Evolutionary conservation across 352 stramenopile genomes (phyloP).

Genomic region (Globisporangium barbulae): DNA sequence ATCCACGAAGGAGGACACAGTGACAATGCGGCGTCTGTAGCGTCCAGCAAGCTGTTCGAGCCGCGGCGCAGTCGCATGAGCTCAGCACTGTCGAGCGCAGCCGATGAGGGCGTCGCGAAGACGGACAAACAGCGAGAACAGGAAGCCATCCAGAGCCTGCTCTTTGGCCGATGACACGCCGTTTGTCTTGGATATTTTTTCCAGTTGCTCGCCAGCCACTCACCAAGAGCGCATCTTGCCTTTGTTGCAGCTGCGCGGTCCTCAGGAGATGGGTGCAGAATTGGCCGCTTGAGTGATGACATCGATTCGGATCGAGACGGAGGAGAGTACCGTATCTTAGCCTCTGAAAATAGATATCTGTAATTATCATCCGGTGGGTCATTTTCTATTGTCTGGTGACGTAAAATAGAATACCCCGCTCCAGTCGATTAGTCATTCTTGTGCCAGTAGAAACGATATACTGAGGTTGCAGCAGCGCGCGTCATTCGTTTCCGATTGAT

Average conservation of each 20-base stretch:
- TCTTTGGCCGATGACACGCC: conserved; percentile 29
- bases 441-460: neutral
- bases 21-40: neutral
- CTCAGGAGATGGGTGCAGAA: neutral
- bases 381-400: neutral
- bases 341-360: neutral
- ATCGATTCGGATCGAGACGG: neutral
- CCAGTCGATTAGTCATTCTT: neutral
- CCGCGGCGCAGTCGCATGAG: neutral
- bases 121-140: conserved; percentile 55
- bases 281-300: neutral
- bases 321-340: neutral
- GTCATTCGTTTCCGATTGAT: conserved; percentile 12
- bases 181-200: neutral
- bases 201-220: neutral
- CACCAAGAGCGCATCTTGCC: neutral
- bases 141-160: conserved; percentile 51
- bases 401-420: neutral
- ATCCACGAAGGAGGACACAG: conserved; percentile 7
- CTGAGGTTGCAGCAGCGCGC: conserved; percentile 8
- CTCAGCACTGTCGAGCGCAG: neutral
- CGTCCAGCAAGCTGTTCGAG: neutral
- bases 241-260: neutral
- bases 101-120: conserved; percentile 22
- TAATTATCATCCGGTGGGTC: neutral